phyloP scores from a whole-genome alignment of 306 rosid genomes.

The Neltuma alba region DNA sequence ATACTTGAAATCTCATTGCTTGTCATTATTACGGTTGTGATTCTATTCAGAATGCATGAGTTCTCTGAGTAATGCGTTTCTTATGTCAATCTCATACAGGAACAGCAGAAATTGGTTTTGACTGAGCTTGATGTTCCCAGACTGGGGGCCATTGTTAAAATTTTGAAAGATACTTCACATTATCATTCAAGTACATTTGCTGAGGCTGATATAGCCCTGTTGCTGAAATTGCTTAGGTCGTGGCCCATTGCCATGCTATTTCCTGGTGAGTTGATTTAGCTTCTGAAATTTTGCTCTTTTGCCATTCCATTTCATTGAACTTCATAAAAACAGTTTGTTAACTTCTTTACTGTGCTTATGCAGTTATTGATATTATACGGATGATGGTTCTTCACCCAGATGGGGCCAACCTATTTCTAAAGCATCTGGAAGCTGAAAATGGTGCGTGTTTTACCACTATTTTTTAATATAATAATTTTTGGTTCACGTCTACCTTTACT shows the following conservation, averaged over 20 bases:
- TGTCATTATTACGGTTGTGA: constrained; percentile 7
- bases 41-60: constrained; percentile 20
- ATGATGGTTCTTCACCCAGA: constrained; percentile 88
- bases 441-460: constrained; percentile 55
- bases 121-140: constrained; percentile 71
- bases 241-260: constrained; percentile 83
- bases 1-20: constrained; percentile 29
- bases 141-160: constrained; percentile 65
- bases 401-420: constrained; percentile 63
- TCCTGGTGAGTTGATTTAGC: constrained; percentile 69
- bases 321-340: constrained; percentile 10
- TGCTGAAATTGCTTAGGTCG: constrained; percentile 67
- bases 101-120: constrained; percentile 63
- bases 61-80: constrained; percentile 27
- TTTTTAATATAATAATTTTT: constrained; percentile 17
- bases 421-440: constrained; percentile 60
- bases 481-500: constrained; percentile 23
- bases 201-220: constrained; percentile 68
- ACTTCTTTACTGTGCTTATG: constrained; percentile 36
- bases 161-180: constrained; percentile 91
- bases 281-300: constrained; percentile 21
- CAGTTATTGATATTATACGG: constrained; percentile 84
- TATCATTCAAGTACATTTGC: constrained; percentile 88
- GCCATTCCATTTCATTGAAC: constrained; percentile 20
- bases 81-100: constrained; percentile 58